A percentile compares a stretch with the other conserved stretches of the same genome.
These are phyloP conservation scores for Lasiosphaeris hirsuta DNA, from an alignment of 495 filamentous ascomycete species.

Conservation along the genomic window DNA sequence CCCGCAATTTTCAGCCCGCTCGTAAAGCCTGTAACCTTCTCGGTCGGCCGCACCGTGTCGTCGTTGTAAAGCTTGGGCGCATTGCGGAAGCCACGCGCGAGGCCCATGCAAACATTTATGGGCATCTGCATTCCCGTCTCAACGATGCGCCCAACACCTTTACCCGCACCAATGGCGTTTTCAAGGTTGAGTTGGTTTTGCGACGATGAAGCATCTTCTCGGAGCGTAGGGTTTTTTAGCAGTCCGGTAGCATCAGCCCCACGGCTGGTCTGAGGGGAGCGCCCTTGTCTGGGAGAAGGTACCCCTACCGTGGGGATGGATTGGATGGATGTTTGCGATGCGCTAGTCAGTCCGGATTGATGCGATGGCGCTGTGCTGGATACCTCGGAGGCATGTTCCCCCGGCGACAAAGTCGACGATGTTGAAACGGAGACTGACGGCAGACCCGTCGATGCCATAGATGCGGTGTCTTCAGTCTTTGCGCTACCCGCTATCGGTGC, in stretches of 20 bases:
- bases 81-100: constrained; percentile 85
- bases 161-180: constrained; percentile 56
- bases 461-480: neutral
- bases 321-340: neutral
- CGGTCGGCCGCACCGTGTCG: constrained; percentile 61
- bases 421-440: neutral
- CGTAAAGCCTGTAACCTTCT: constrained; percentile 67
- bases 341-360: neutral
- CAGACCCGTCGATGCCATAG: neutral
- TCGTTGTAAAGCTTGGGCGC: constrained; percentile 76
- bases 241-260: neutral
- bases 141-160: constrained; percentile 64
- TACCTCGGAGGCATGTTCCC: neutral
- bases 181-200: constrained; percentile 43
- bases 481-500: neutral
- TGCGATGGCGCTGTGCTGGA: neutral
- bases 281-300: neutral
- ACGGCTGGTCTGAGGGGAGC: neutral
- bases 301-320: neutral
- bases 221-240: neutral
- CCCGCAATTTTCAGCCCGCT: constrained; percentile 65
- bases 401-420: neutral
- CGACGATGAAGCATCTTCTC: neutral
- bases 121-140: constrained; percentile 69
- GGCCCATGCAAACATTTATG: constrained; percentile 72